phyloP scores from a whole-genome alignment of 2,329 filamentous ascomycete genomes.

The Diaporthe aspalathi region DNA sequence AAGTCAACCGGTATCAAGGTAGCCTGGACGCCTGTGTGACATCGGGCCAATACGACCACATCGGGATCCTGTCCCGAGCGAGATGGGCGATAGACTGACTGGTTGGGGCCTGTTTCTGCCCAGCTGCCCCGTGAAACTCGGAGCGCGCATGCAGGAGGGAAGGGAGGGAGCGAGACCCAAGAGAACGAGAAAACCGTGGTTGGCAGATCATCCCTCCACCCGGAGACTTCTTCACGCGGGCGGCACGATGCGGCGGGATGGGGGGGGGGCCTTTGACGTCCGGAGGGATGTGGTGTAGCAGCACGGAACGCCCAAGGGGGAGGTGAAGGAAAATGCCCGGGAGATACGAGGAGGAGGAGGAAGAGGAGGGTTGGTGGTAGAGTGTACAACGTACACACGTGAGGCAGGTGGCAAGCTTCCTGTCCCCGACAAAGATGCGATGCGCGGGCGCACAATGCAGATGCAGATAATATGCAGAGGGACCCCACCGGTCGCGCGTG shows the following conservation, averaged over 20 bases:
- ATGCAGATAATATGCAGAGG: background rate
- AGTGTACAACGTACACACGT: too few species aligned
- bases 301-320: background rate
- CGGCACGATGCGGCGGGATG: conserved; percentile 26
- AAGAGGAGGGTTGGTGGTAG: background rate
- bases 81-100: background rate
- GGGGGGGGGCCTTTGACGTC: conserved; percentile 9
- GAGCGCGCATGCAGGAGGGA: background rate
- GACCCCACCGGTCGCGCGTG: background rate
- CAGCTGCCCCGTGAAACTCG: conserved; percentile 7
- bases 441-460: background rate
- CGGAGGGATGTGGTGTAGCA: background rate
- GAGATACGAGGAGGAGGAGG: background rate
- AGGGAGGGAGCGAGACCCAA: background rate
- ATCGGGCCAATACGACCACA: conserved; percentile 15
- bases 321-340: background rate
- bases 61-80: conserved; percentile 17
- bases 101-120: conserved; percentile 11
- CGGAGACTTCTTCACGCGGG: conserved; percentile 12
- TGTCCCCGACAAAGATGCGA: background rate
- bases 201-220: conserved; percentile 9
- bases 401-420: background rate
- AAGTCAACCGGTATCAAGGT: too few species aligned
- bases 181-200: conserved; percentile 1
- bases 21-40: conserved; percentile 23